Evolutionary conservation across 108 stramenopile species (phyloP).

Genomic region (Cyclotella cryptica): DNA sequence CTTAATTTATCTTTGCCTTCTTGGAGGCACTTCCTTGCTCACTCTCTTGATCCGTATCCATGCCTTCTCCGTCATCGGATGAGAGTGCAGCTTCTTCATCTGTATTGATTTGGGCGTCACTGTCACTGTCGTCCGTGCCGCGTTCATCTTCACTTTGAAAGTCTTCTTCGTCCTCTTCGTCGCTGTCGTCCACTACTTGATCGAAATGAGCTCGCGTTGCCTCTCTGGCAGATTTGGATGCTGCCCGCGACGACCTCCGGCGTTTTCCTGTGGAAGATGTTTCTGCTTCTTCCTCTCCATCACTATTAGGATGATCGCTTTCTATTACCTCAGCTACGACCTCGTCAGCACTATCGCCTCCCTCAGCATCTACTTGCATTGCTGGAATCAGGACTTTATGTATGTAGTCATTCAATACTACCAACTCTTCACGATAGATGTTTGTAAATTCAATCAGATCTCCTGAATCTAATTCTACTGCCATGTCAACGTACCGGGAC

Average conservation of each 20-base stretch:
- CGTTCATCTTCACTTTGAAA: conserved; percentile 18
- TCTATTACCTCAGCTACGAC: conserved; percentile 20
- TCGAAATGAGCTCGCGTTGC: conserved; percentile 31
- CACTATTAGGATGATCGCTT: conserved; percentile 23
- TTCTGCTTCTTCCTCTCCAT: conserved; percentile 31
- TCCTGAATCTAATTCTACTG: conserved; percentile 30
- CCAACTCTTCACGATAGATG: conserved; percentile 75
- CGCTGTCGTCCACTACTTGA: conserved; percentile 3
- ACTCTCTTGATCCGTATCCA: neutral
- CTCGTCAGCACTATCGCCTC: conserved; percentile 16
- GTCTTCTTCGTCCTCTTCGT: conserved; percentile 41
- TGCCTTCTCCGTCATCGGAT: conserved; percentile 16
- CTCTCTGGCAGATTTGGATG: conserved; percentile 49
- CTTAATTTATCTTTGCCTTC: neutral
- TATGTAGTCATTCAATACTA: conserved; percentile 72
- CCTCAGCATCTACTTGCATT: conserved; percentile 64
- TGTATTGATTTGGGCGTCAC: conserved; percentile 14
- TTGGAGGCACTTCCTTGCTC: neutral
- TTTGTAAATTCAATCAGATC: conserved; percentile 77
- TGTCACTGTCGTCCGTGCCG: conserved; percentile 20
- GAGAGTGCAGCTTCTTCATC: conserved; percentile 15
- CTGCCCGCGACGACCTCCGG: conserved; percentile 37
- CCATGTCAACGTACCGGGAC: conserved; percentile 47
- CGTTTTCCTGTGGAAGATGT: conserved; percentile 7
- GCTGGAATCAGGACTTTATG: conserved; percentile 76